Evolutionary conservation across 257 asterid species (phyloP).

Genomic region (Paulownia fortunei): DNA sequence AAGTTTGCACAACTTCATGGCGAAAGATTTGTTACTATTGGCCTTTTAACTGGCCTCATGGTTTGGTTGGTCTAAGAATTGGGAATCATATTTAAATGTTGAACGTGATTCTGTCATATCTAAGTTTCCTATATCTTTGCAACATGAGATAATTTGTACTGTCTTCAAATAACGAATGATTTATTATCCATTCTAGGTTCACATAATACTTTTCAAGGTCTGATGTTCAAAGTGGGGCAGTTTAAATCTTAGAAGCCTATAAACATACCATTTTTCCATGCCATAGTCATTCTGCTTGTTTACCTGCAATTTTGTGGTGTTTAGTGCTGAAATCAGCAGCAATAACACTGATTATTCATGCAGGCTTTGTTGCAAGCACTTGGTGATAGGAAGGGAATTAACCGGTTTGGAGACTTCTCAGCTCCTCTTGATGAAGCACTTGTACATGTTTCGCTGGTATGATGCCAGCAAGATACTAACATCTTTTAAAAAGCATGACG

Average conservation of each 20-base stretch:
- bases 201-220: neutral
- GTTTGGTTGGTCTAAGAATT: constrained; percentile 7
- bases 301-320: neutral
- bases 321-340: neutral
- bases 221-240: neutral
- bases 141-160: neutral
- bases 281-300: neutral
- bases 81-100: constrained; percentile 1
- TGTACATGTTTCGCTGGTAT: constrained; percentile 90
- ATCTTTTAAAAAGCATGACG: neutral
- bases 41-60: neutral
- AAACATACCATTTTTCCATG: neutral
- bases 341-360: constrained; percentile 20
- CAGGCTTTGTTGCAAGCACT: constrained; percentile 94
- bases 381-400: constrained; percentile 94
- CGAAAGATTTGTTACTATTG: neutral
- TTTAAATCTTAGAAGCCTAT: neutral
- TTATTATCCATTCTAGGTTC: neutral
- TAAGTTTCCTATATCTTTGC: neutral
- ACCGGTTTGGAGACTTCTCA: constrained; percentile 95
- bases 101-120: neutral
- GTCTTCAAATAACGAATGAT: neutral
- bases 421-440: constrained; percentile 98
- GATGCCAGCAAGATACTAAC: constrained; percentile 11
- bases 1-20: neutral